Percentiles rank a stretch among this genome's conserved stretches.
phyloP scores from a whole-genome alignment of 225 moss, liverwort and hornwort species.

The Physcomitrium patens region DNA sequence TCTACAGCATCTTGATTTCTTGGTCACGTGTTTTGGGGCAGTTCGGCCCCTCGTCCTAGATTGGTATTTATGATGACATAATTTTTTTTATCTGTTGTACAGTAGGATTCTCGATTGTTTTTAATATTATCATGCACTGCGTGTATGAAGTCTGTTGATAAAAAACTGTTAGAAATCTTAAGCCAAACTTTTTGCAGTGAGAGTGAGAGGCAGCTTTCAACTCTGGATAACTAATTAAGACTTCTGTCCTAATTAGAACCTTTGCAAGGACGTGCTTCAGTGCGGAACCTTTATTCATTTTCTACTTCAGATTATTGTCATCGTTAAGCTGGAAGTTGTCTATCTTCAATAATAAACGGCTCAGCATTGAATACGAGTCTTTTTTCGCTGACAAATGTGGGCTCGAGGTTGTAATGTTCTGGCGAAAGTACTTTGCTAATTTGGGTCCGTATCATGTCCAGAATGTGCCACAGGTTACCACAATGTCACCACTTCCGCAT shows the following conservation, averaged over 20 bases:
- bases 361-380: neutral
- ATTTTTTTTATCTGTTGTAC: neutral
- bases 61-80: neutral
- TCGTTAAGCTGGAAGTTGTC: neutral
- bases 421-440: neutral
- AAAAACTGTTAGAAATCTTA: neutral
- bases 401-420: neutral
- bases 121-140: neutral
- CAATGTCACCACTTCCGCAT: slow-evolving; percentile 73
- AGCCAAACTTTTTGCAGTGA: neutral
- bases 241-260: neutral
- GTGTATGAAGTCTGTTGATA: neutral
- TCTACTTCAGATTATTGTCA: neutral
- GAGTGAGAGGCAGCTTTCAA: neutral
- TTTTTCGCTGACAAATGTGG: neutral
- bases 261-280: neutral
- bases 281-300: neutral
- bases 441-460: slow-evolving; percentile 28
- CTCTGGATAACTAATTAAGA: neutral
- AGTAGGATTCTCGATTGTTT: neutral
- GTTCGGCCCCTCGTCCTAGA: neutral
- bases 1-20: slow-evolving; percentile 4
- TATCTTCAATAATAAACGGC: neutral
- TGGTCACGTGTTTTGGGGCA: slow-evolving; percentile 5
- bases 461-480: slow-evolving; percentile 58